phyloP scores from a whole-genome alignment of 148 eudicot genomes.

The Silene conica region DNA sequence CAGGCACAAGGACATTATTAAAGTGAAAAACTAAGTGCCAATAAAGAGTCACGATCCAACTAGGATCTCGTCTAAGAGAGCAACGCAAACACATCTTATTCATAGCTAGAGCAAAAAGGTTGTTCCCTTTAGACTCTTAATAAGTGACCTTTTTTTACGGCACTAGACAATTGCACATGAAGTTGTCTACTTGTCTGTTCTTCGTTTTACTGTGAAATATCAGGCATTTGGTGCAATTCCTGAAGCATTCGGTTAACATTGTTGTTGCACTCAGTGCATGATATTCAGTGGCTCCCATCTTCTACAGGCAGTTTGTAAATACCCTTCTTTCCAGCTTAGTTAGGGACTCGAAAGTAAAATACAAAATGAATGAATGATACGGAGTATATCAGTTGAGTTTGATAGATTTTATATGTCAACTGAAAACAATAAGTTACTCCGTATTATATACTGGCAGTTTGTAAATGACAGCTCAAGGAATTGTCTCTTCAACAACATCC shows the following conservation, averaged over 20 bases:
- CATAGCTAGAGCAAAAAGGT: not conserved
- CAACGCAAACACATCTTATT: not conserved
- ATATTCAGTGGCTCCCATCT: not conserved
- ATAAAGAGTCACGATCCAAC: not conserved
- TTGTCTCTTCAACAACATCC: not conserved
- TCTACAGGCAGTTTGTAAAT: no score
- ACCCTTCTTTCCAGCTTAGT: not conserved
- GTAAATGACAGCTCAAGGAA: no score
- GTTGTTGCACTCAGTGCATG: no score
- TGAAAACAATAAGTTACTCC: not conserved
- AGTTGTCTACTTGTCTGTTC: not conserved
- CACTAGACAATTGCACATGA: no score
- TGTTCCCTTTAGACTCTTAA: not conserved
- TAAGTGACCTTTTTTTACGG: no score
- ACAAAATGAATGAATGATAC: no score
- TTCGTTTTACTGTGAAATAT: not conserved
- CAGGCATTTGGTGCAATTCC: not conserved
- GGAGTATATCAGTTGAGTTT: no score
- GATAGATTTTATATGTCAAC: not conserved
- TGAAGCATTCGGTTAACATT: not conserved
- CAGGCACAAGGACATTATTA: not conserved
- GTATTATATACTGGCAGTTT: no score
- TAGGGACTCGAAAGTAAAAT: not conserved
- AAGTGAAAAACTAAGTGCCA: conserved; percentile 2
- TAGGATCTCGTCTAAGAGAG: not conserved